A percentile compares a stretch with the other conserved stretches of the same genome.
Evolutionary conservation across 2,329 filamentous ascomycete genomes (phyloP).

Genomic region (Ophiostoma quercus): DNA sequence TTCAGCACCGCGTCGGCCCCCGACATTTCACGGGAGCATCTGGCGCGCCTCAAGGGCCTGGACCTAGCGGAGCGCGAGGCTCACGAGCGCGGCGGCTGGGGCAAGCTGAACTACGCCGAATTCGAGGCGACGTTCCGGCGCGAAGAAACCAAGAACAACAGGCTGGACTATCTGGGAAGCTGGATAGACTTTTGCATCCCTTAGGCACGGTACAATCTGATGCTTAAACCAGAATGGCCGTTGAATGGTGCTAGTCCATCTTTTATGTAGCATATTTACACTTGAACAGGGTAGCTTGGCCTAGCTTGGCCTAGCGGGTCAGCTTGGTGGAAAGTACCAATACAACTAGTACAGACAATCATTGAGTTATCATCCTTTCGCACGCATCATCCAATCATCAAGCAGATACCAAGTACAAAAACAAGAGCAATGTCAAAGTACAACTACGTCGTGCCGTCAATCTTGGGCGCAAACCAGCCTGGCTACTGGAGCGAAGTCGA

Average conservation of each 20-base stretch:
- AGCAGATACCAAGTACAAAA: neutral
- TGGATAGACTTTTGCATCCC: constrained; percentile 84
- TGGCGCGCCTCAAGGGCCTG: constrained; percentile 51
- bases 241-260: no score
- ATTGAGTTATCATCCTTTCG: no score
- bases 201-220: constrained; percentile 29
- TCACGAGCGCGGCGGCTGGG: constrained; percentile 68
- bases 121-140: constrained; percentile 70
- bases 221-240: no score
- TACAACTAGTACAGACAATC: neutral
- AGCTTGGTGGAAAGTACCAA: neutral
- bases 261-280: no score
- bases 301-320: neutral
- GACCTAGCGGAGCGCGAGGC: constrained; percentile 65
- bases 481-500: neutral
- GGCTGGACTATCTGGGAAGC: constrained; percentile 74
- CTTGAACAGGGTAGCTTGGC: no score
- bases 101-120: constrained; percentile 70
- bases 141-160: constrained; percentile 56
- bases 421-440: neutral
- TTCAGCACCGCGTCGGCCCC: neutral
- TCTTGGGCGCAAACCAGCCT: constrained; percentile 15
- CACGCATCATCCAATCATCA: neutral
- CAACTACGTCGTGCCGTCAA: neutral
- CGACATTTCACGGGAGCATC: constrained; percentile 33